These are phyloP conservation scores for Talaromyces marneffei DNA, from an alignment of 2,329 filamentous ascomycete species.

Conservation along the genomic window DNA sequence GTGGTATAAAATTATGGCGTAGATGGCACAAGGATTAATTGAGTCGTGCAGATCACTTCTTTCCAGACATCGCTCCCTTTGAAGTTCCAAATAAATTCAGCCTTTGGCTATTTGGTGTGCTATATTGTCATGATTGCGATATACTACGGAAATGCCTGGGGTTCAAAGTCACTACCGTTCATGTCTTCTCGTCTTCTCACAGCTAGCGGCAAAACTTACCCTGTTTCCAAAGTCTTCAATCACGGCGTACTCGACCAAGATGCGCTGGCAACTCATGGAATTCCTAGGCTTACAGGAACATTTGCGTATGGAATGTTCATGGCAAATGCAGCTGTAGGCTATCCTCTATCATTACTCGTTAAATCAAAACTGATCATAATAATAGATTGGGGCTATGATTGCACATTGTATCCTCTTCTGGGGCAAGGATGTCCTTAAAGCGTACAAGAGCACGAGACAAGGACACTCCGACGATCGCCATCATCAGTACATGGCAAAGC, in stretches of 20 bases:
- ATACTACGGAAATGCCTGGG: constrained; percentile 49
- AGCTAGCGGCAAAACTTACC: constrained; percentile 40
- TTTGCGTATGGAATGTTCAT: constrained; percentile 53
- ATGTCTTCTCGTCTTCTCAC: constrained; percentile 49
- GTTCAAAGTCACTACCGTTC: constrained; percentile 45
- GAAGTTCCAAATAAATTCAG: constrained; percentile 44
- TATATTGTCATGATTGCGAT: constrained; percentile 48
- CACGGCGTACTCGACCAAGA: constrained; percentile 19
- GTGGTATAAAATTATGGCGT: background rate
- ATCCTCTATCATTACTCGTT: background rate
- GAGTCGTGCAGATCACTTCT: constrained; percentile 45
- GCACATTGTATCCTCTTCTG: constrained; percentile 51
- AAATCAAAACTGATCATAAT: background rate
- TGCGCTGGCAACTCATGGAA: constrained; percentile 40
- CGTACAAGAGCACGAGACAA: constrained; percentile 44
- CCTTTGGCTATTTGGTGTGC: constrained; percentile 45
- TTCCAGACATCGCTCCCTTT: constrained; percentile 50
- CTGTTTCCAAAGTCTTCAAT: constrained; percentile 38
- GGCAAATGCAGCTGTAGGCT: constrained; percentile 51
- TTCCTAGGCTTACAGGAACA: constrained; percentile 45
- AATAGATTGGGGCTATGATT: constrained; percentile 52
- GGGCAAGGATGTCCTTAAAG: constrained; percentile 46
- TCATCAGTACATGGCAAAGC: constrained; percentile 47
- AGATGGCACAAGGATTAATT: background rate
- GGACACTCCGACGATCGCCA: constrained; percentile 47